Evolutionary conservation across 768 basidiomycete species (phyloP), one percentile per base, ranked within the genome.

Genomic region (Mycena haematopus): DNA sequence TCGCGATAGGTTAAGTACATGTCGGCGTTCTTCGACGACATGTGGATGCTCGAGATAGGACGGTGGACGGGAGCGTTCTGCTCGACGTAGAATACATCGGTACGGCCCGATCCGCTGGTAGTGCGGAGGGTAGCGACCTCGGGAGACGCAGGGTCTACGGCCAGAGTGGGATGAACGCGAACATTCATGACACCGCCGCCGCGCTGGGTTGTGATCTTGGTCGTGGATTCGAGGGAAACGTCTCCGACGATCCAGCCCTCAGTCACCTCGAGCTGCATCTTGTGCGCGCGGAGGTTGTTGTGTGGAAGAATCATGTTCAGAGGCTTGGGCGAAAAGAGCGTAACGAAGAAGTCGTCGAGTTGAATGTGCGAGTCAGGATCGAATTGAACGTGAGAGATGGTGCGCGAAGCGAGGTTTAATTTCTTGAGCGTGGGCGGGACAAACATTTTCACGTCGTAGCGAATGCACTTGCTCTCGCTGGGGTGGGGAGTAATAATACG

Each of bases 211-310:
- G 68, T 73, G 63, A 87, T 73, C 21, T 70, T 66, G 3, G 81
- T 77, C 58, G 70, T 71, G 31, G 80, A 73, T 21, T 78, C 75
- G 65, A 84, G 73, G n/a, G 81, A 72, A 44, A 80, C 79, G 54
- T 84, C 84, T 25, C 87, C 86, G n/a, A 85, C 84, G 52, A 88
- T 80, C 81, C 84, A 88, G 24, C 86, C 87, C 44, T 81, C 74
- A 66, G 72, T 79, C 4, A 84, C 73, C 67, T 85, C 82, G 31
- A 86, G 72, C n/a, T 69, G 61, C 62, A 81, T 65, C 15, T 73
- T 63, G 36, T 78, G 71, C 6, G 84, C 76, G 24, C 72, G 77
- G 51, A 88, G 65, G 58, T 76, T 73, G 31, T 75, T 68, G 62
- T 74, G 73, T 6, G 83, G 78, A 19, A 84, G 73, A 49, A 87